phyloP scores from a whole-genome alignment of 164 flowering plant genomes.

The Hamamelis virginiana region DNA sequence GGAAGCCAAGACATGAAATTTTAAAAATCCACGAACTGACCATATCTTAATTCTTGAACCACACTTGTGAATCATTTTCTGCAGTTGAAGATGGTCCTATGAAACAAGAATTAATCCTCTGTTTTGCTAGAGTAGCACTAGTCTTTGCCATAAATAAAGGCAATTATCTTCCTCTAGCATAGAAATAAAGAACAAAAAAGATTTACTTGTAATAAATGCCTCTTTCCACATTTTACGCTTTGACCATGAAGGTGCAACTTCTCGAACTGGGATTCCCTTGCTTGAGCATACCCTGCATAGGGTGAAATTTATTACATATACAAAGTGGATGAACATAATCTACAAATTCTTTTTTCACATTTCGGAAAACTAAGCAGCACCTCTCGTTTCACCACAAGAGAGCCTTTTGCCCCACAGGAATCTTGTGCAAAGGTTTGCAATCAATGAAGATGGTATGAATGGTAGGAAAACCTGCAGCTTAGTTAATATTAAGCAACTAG shows the following conservation, averaged over 20 bases:
- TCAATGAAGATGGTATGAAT: background rate
- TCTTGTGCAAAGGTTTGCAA: background rate
- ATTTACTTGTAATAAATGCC: slow-evolving; percentile 84
- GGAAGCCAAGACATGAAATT: background rate
- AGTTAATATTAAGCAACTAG: too few species aligned
- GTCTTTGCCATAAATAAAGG: background rate
- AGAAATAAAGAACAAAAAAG: background rate
- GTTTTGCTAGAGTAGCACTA: background rate
- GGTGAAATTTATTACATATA: background rate
- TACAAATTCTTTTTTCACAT: background rate
- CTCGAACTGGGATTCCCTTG: slow-evolving; percentile 68
- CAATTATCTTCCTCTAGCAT: background rate
- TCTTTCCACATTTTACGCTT: slow-evolving; percentile 66
- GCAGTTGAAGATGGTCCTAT: too few species aligned
- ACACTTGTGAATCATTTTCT: background rate
- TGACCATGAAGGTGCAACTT: slow-evolving; percentile 84
- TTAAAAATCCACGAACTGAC: background rate
- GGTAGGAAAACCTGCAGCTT: background rate
- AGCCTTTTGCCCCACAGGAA: background rate
- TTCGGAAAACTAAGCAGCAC: background rate
- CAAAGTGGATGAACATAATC: background rate
- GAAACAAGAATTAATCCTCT: too few species aligned
- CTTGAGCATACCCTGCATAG: slow-evolving; percentile 59
- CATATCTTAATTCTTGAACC: background rate
- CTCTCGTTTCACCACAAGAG: background rate